phyloP scores from a whole-genome alignment of 2,329 filamentous ascomycete species.

The Cercospora berteroae region DNA sequence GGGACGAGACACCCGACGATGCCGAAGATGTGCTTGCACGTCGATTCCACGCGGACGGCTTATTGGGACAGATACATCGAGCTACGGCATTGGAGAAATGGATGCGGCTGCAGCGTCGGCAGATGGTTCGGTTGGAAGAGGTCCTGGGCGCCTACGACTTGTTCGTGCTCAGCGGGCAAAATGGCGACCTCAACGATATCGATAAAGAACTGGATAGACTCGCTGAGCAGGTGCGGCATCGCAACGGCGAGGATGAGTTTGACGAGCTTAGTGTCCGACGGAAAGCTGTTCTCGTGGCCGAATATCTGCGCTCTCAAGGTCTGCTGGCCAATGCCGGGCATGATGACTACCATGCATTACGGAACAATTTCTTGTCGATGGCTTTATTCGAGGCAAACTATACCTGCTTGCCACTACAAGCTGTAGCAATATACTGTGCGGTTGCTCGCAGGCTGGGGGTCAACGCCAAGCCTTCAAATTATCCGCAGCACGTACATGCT shows the following conservation, averaged over 20 bases:
- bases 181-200: constrained; percentile 68
- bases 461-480: constrained; percentile 73
- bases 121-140: constrained; percentile 64
- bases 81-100: constrained; percentile 76
- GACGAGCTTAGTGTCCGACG: constrained; percentile 59
- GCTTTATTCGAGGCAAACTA: constrained; percentile 71
- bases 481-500: constrained; percentile 81
- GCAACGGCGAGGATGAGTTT: constrained; percentile 51
- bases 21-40: constrained; percentile 74
- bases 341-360: constrained; percentile 74
- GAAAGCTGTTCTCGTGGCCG: constrained; percentile 66
- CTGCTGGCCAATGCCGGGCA: constrained; percentile 62
- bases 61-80: constrained; percentile 78
- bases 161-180: constrained; percentile 73
- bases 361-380: constrained; percentile 85
- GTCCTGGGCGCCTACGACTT: constrained; percentile 83
- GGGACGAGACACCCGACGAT: constrained; percentile 60
- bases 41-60: constrained; percentile 70
- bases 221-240: constrained; percentile 55
- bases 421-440: constrained; percentile 80
- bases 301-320: constrained; percentile 66
- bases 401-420: constrained; percentile 81
- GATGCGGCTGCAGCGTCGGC: constrained; percentile 56
- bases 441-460: constrained; percentile 73
- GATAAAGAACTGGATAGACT: constrained; percentile 63